Evolutionary conservation across 805 yeast species (phyloP), one percentile per base, ranked within the genome.

Genomic region (Wickerhamiella domercqiae): DNA sequence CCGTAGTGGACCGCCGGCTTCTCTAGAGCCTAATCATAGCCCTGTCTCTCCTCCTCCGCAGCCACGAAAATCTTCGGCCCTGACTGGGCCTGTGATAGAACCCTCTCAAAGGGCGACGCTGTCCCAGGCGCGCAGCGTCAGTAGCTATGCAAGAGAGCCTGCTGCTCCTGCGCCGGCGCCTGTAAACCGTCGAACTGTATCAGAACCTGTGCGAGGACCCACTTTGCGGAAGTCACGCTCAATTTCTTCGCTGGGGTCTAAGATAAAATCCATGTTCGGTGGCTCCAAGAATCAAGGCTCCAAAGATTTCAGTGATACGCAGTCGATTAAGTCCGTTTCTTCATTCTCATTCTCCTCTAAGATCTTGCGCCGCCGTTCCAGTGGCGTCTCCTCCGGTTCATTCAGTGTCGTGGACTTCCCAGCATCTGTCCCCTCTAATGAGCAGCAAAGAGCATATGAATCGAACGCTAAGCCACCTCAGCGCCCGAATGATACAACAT

Each of bases 301-400:
- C 26, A 24, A 24, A 13, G 26, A 24, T 24, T 9, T 13, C 26
- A 24, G 26, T 24, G 26, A 24, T 13, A 13, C 26, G 13, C 26
- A 24, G 26, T 51, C 56, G 7, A 36, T 48, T 15, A 45, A 36
- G 39, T 53, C 57, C 4, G 37, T 44, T n/a, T 53, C 57, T 3
- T 42, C 50, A 4, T 42, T 48, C n/a, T 52, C 59, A 7, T 39
- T 48, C 36, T 44, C 51, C 2, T 49, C 55, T 1, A 31, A 47
- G 24, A 37, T 39, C 20, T 21, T 30, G 5, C 33, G 33, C 20
- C 33, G 33, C 20, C 20, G 21, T 7, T 13, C 11, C 20, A 30
- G 33, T 15, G 19, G 5, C n/a, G n/a, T 30, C 14, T 30, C 33
- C 11, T 7, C 19, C 14, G 21, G 21, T 21, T 13, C 18, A 13